A percentile compares a stretch with the other conserved stretches of the same genome.
Conservation (phyloP, 192 early-diverging fungal species). For the Chytriomyces confervae region DNA sequence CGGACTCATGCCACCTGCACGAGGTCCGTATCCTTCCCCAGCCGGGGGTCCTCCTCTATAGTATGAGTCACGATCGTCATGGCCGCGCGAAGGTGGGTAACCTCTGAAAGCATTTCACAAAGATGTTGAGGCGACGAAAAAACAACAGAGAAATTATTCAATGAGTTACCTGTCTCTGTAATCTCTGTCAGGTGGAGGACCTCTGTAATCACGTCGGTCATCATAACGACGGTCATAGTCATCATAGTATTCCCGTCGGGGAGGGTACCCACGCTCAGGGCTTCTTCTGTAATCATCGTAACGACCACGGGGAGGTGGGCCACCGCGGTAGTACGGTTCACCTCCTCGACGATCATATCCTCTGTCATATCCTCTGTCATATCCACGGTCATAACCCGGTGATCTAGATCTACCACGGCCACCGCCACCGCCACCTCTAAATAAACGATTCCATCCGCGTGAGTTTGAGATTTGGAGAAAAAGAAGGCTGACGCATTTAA, state of each 20-base stretch:
- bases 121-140: not conserved
- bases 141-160: not conserved
- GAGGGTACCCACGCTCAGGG: constrained; percentile 22
- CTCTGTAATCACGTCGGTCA: not conserved
- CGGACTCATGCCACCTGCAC: not conserved
- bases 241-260: not conserved
- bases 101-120: constrained; percentile 8
- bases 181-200: not conserved
- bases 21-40: not conserved
- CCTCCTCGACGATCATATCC: constrained; percentile 10
- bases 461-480: constrained; percentile 1
- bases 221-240: constrained; percentile 16
- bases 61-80: constrained; percentile 25
- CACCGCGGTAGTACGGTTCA: constrained; percentile 27
- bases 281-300: constrained; percentile 14
- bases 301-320: constrained; percentile 18
- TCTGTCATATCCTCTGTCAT: constrained; percentile 25
- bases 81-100: constrained; percentile 17
- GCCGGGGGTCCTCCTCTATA: constrained; percentile 21
- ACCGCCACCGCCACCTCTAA: constrained; percentile 29
- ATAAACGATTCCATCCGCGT: constrained; percentile 1
- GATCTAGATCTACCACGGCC: constrained; percentile 35
- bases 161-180: constrained; percentile 7
- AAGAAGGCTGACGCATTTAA: constrained; percentile 2
- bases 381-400: constrained; percentile 26